Evolutionary conservation across 805 yeast genomes (phyloP).

Genomic region (Tetrapisispora pingtungensis): DNA sequence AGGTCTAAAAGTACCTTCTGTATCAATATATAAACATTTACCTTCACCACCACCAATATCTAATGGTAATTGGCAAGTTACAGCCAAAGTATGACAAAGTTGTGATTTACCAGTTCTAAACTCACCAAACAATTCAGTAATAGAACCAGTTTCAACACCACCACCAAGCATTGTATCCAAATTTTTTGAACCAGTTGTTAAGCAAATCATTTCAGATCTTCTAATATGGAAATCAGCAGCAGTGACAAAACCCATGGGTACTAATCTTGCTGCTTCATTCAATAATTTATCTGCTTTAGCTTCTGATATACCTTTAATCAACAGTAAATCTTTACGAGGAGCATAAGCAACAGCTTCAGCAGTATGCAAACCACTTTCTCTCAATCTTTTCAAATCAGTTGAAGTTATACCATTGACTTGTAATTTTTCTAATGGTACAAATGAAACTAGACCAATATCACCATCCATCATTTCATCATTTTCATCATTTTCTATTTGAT

Average conservation of each 20-base stretch:
- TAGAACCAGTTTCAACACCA: constrained; percentile 93
- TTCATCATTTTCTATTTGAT: constrained; percentile 3
- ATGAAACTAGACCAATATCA: constrained; percentile 36
- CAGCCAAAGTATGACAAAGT: constrained; percentile 91
- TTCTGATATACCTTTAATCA: constrained; percentile 87
- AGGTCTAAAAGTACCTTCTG: constrained; percentile 96
- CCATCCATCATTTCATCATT: constrained; percentile 31
- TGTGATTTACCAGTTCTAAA: constrained; percentile 97
- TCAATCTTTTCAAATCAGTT: constrained; percentile 67
- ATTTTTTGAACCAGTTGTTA: constrained; percentile 93
- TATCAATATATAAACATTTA: constrained; percentile 88
- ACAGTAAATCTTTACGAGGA: constrained; percentile 66
- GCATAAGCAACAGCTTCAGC: constrained; percentile 91
- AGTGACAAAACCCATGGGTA: constrained; percentile 95
- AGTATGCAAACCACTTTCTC: constrained; percentile 78
- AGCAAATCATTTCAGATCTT: constrained; percentile 79
- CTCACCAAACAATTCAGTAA: constrained; percentile 94
- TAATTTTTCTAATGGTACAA: constrained; percentile 29
- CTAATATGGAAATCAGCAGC: constrained; percentile 90
- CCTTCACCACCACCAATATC: constrained; percentile 99
- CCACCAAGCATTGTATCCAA: constrained; percentile 90
- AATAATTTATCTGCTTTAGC: constrained; percentile 85
- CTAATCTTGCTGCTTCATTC: constrained; percentile 73
- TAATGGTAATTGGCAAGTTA: constrained; percentile 90
- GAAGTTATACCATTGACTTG: constrained; percentile 78